Evolutionary conservation across 1,139 yeast species (phyloP).

Genomic region (Lodderomyces oxycetoniae): DNA sequence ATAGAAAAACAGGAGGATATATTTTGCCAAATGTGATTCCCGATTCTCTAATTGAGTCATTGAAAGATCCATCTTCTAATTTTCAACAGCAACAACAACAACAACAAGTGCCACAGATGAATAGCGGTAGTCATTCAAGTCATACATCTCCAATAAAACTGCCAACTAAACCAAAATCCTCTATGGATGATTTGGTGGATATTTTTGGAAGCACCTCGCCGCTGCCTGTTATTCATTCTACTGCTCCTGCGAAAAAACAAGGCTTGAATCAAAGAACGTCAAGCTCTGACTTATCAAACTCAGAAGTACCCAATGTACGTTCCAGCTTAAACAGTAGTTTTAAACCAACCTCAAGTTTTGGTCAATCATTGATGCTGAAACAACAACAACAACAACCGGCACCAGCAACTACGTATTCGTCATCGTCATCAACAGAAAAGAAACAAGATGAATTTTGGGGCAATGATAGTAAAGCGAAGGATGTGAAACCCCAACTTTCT

Average conservation of each 20-base stretch:
- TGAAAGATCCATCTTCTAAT: slow-evolving; percentile 16
- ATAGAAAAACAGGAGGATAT: slow-evolving; percentile 72
- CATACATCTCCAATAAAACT: neutral
- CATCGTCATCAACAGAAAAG: slow-evolving; percentile 16
- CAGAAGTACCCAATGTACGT: slow-evolving; percentile 38
- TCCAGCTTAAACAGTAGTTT: slow-evolving; percentile 35
- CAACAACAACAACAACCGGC: slow-evolving; percentile 25
- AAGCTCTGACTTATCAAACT: slow-evolving; percentile 35
- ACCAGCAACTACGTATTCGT: slow-evolving; percentile 11
- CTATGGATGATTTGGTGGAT: slow-evolving; percentile 63
- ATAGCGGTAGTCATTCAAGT: slow-evolving; percentile 1
- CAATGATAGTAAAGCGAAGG: slow-evolving; percentile 15
- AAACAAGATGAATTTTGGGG: slow-evolving; percentile 26
- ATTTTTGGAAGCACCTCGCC: slow-evolving; percentile 50
- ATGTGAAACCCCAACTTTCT: slow-evolving; percentile 12
- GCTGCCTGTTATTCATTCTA: slow-evolving; percentile 14
- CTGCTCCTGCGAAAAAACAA: slow-evolving; percentile 6
- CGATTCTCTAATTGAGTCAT: slow-evolving; percentile 41
- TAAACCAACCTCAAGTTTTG: slow-evolving; percentile 65
- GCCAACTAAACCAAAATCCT: slow-evolving; percentile 29
- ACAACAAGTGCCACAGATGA: slow-evolving; percentile 2
- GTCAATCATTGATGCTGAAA: slow-evolving; percentile 49
- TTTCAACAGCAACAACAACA: slow-evolving; percentile 17
- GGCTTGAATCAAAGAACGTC: slow-evolving; percentile 22
- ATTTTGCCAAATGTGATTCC: slow-evolving; percentile 71